phyloP scores from a whole-genome alignment of 108 stramenopile genomes.

The Pseudonitzschia delicatissima region DNA sequence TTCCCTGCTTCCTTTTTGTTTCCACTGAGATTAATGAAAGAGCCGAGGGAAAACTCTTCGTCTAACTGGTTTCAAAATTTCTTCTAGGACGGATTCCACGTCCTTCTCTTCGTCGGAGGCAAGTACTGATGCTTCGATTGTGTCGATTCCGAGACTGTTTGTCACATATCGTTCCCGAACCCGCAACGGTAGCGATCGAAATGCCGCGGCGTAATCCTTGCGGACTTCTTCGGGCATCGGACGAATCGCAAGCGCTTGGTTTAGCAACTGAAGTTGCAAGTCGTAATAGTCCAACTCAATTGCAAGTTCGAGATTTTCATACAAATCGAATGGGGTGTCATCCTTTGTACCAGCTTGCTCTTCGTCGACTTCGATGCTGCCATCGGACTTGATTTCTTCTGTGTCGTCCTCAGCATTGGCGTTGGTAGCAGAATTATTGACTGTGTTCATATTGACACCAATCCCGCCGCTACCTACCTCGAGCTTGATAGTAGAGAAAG shows the following conservation, averaged over 20 bases:
- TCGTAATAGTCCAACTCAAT: conserved; percentile 42
- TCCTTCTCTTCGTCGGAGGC: conserved; percentile 4
- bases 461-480: neutral
- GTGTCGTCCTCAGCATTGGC: neutral
- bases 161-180: conserved; percentile 8
- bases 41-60: neutral
- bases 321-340: neutral
- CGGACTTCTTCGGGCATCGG: conserved; percentile 36
- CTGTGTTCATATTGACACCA: neutral
- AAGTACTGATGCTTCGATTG: neutral
- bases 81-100: conserved; percentile 15
- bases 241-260: conserved; percentile 27
- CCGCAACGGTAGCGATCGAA: conserved; percentile 8
- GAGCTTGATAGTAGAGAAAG: neutral
- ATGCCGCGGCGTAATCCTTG: conserved; percentile 17
- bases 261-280: conserved; percentile 34
- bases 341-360: neutral
- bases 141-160: conserved; percentile 12
- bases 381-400: neutral
- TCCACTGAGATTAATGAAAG: neutral
- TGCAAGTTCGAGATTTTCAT: conserved; percentile 21
- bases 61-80: neutral
- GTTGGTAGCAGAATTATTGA: neutral
- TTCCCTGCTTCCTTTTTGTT: neutral
- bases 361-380: neutral